Conservation (phyloP, 2,329 filamentous ascomycete species). For the Arthrobotrys megalospora region DNA sequence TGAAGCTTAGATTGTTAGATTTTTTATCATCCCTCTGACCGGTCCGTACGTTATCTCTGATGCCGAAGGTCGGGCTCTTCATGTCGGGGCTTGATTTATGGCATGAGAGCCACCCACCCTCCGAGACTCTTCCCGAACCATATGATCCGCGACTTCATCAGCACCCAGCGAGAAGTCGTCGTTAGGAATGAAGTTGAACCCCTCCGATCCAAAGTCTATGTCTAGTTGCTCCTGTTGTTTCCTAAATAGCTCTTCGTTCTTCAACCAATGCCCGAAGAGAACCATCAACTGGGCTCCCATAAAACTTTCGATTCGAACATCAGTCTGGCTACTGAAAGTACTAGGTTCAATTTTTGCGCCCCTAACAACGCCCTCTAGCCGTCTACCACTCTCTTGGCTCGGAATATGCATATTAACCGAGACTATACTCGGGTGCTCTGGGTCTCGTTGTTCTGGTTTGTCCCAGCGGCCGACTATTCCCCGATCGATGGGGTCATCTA, state of each 20-base stretch:
- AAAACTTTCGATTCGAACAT: background rate
- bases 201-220: constrained; percentile 27
- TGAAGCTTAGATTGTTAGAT: too few relatives aligned
- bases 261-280: constrained; percentile 17
- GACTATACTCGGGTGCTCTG: background rate
- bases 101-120: too few relatives aligned
- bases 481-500: background rate
- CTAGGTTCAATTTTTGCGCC: background rate
- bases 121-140: background rate
- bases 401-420: background rate
- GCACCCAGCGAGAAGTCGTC: background rate
- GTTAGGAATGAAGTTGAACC: constrained; percentile 33
- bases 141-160: constrained; percentile 5
- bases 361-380: background rate
- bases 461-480: background rate
- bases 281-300: background rate
- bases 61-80: too few relatives aligned
- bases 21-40: too few relatives aligned
- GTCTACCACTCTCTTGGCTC: background rate
- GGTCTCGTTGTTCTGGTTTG: background rate
- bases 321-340: background rate
- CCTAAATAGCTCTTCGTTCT: background rate
- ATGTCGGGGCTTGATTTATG: too few relatives aligned
- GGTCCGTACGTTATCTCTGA: too few relatives aligned
- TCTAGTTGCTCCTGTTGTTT: constrained; percentile 13